phyloP scores from a whole-genome alignment of 1,284 basidiomycete species.

The Uromyces viciae-fabae region DNA sequence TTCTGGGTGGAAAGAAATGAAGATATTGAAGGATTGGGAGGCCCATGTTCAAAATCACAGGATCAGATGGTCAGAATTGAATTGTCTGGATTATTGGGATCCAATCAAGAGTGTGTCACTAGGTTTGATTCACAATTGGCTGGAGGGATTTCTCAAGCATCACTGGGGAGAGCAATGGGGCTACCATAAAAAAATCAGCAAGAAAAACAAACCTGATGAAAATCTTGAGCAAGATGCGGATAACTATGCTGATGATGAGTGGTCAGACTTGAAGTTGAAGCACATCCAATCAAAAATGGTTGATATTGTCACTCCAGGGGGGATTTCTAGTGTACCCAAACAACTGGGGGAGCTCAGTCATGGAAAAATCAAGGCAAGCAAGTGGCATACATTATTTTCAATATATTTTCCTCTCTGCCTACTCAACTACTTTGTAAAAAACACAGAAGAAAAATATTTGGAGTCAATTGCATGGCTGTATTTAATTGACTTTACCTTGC shows the following conservation, averaged over 20 bases:
- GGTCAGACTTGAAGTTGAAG: too few species aligned
- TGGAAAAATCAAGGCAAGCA: neutral
- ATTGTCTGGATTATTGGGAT: neutral
- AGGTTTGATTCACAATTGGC: slow-evolving; percentile 23
- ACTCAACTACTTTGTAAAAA: too few species aligned
- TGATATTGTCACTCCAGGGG: neutral
- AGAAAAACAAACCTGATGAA: neutral
- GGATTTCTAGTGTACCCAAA: neutral
- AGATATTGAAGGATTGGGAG: neutral
- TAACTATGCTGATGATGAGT: too few species aligned
- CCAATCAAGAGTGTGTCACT: neutral
- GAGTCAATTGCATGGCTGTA: too few species aligned
- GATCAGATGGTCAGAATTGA: slow-evolving; percentile 14
- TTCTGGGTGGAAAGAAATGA: neutral
- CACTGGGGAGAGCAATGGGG: neutral
- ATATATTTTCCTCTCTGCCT: neutral
- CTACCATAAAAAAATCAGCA: neutral
- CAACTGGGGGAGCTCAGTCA: neutral
- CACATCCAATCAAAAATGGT: too few species aligned
- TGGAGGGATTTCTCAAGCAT: neutral
- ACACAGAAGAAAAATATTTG: too few species aligned
- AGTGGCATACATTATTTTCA: slow-evolving; percentile 18
- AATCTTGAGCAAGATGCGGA: neutral
- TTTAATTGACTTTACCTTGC: neutral
- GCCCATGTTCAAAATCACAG: neutral